These are phyloP conservation scores for Penicillium fuscoglaucum DNA, from an alignment of 2,329 filamentous ascomycete genomes.

Conservation along the genomic window DNA sequence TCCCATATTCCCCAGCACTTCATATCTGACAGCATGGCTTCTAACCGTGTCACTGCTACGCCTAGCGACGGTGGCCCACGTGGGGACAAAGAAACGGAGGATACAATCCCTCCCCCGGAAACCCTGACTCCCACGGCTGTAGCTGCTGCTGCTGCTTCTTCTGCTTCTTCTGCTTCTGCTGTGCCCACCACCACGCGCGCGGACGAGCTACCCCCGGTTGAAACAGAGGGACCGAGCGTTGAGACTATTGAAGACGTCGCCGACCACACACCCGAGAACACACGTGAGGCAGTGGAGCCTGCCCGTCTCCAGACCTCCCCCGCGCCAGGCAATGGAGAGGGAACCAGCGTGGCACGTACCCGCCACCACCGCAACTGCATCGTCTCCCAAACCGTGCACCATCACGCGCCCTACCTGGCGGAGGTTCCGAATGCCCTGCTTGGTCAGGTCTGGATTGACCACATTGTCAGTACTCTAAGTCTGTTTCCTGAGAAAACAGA, in stretches of 20 bases:
- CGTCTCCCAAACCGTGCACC: neutral
- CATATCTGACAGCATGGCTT: neutral
- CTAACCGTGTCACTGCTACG: neutral
- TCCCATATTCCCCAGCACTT: neutral
- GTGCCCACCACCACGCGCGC: neutral
- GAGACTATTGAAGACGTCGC: neutral
- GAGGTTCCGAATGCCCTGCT: neutral
- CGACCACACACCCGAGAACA: neutral
- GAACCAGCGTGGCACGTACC: neutral
- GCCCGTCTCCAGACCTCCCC: neutral
- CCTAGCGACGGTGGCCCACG: neutral
- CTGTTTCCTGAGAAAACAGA: too few species aligned
- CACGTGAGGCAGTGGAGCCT: neutral
- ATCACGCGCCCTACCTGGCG: neutral
- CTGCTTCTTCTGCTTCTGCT: neutral
- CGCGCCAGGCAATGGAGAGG: too few species aligned
- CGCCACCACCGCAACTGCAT: neutral
- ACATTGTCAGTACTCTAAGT: neutral
- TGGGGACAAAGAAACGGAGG: neutral
- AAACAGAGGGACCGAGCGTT: neutral
- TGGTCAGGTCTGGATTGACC: neutral
- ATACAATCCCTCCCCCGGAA: neutral
- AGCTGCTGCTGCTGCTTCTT: neutral
- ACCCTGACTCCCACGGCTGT: neutral
- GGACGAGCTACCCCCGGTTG: neutral